Evolutionary conservation across 495 filamentous ascomycete species (phyloP).

Genomic region (Pyrenula aspistea): DNA sequence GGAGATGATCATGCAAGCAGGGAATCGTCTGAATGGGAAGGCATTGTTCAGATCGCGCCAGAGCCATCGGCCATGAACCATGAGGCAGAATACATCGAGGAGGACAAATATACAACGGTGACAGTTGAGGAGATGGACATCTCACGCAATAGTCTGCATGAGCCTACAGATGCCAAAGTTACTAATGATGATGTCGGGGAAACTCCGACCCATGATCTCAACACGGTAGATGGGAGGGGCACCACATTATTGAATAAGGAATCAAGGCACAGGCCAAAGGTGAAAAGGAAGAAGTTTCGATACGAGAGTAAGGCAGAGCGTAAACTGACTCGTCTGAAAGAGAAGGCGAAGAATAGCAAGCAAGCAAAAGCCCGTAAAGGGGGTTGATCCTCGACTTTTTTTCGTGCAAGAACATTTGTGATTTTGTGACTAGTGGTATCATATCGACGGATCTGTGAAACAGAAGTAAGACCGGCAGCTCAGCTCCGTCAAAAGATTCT

Average conservation of each 20-base stretch:
- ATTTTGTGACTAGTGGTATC: background rate
- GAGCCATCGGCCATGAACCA: constrained; percentile 54
- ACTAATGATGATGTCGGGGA: too few species aligned
- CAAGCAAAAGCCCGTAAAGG: constrained; percentile 33
- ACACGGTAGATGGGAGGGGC: constrained; percentile 17
- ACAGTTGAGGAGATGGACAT: constrained; percentile 85
- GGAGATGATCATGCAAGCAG: background rate
- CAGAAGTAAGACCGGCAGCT: background rate
- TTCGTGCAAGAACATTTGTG: background rate
- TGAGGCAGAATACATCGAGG: constrained; percentile 92
- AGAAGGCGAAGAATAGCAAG: constrained; percentile 46
- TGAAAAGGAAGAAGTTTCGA: constrained; percentile 79
- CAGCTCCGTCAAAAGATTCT: background rate
- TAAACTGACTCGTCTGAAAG: constrained; percentile 51
- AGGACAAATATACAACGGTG: constrained; percentile 88
- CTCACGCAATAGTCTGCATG: constrained; percentile 53
- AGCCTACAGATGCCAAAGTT: too few species aligned
- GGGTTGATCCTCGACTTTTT: background rate
- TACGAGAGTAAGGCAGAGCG: constrained; percentile 82
- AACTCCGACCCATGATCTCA: background rate
- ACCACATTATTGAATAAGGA: constrained; percentile 41
- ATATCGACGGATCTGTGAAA: background rate
- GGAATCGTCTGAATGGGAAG: constrained; percentile 44
- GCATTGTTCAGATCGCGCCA: constrained; percentile 21
- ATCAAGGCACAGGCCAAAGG: constrained; percentile 46